Conservation (phyloP, 345 rosid species). For the Aurinia saxatilis region DNA sequence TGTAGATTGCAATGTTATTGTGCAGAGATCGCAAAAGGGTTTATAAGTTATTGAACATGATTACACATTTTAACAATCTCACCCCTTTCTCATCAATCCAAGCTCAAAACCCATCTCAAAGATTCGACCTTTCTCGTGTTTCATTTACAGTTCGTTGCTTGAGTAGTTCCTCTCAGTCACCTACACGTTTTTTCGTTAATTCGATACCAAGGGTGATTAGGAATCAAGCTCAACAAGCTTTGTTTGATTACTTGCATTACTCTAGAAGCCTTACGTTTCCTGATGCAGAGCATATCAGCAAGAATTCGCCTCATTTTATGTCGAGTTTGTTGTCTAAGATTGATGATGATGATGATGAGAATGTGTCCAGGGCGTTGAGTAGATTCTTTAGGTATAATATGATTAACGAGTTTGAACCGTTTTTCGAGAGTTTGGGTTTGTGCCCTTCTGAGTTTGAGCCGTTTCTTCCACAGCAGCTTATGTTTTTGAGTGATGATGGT, state of each 20-base stretch:
- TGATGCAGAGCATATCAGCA: slow-evolving; percentile 85
- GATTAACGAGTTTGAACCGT: slow-evolving; percentile 79
- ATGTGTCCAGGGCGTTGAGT: slow-evolving; percentile 36
- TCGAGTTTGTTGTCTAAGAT: slow-evolving; percentile 45
- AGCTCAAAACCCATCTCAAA: slow-evolving; percentile 23
- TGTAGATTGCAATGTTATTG: slow-evolving; percentile 33
- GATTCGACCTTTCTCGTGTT: slow-evolving; percentile 28
- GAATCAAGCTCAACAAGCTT: slow-evolving; percentile 48
- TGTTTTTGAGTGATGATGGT: slow-evolving; percentile 50
- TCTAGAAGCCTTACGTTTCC: slow-evolving; percentile 49
- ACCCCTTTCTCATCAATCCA: slow-evolving; percentile 22
- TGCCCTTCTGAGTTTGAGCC: slow-evolving; percentile 33
- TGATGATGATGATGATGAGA: slow-evolving; percentile 42
- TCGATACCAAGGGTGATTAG: slow-evolving; percentile 36
- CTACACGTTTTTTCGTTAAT: slow-evolving; percentile 20
- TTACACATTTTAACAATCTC: slow-evolving; percentile 26
- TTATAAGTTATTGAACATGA: too few species aligned
- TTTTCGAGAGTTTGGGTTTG: slow-evolving; percentile 85
- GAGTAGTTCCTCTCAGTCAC: slow-evolving; percentile 17
- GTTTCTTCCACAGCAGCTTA: slow-evolving; percentile 44
- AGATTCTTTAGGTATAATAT: slow-evolving; percentile 70
- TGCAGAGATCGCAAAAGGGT: too few species aligned
- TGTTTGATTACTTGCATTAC: slow-evolving; percentile 69
- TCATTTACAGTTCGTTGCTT: slow-evolving; percentile 23
- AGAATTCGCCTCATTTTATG: slow-evolving; percentile 59